phyloP scores from a whole-genome alignment of 208 protist genomes.

The Phytomonas sp. region DNA sequence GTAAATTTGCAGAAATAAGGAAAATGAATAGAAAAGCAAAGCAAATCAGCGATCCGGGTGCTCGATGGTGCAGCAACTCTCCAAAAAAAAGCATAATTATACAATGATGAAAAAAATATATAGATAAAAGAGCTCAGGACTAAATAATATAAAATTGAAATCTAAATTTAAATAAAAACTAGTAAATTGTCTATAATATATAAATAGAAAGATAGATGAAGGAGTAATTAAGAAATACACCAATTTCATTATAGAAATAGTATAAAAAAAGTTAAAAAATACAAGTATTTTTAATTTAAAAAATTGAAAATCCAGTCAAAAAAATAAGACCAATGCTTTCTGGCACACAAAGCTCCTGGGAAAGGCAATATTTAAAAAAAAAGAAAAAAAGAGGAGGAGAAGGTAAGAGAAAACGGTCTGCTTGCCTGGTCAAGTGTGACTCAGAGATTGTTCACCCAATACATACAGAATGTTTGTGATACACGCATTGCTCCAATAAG shows the following conservation, averaged over 20 bases:
- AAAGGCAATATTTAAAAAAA: too few relatives aligned
- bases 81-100: neutral
- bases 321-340: neutral
- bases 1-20: neutral
- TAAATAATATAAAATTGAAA: too few relatives aligned
- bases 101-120: slow-evolving; percentile 10
- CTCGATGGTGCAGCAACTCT: slow-evolving; percentile 7
- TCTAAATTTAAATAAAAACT: slow-evolving; percentile 1
- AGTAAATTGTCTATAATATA: slow-evolving; percentile 5
- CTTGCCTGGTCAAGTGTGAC: neutral
- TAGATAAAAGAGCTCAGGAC: neutral
- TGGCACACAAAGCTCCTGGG: neutral
- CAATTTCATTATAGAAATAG: neutral
- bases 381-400: neutral
- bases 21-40: neutral
- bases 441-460: slow-evolving; percentile 32
- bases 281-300: slow-evolving; percentile 5
- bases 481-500: neutral
- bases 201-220: slow-evolving; percentile 5
- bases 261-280: slow-evolving; percentile 4
- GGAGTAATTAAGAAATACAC: slow-evolving; percentile 1
- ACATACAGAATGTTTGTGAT: slow-evolving; percentile 17
- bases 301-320: slow-evolving; percentile 1
- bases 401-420: neutral
- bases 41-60: neutral